Evolutionary conservation across 805 yeast genomes (phyloP).

Genomic region (Hermanozyma aechmeae): DNA sequence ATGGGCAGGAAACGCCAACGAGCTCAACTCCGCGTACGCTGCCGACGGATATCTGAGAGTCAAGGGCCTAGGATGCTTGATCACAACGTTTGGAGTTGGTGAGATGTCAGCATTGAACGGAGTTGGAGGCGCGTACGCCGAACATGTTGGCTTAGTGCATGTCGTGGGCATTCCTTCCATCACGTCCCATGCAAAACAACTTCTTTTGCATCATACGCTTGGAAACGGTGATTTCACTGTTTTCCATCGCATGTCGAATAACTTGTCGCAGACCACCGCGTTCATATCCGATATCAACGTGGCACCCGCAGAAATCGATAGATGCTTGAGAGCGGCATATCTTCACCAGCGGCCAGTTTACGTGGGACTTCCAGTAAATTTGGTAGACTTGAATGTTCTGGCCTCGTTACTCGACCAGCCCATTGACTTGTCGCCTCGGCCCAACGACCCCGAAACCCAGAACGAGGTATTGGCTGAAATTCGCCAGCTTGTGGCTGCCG

Average conservation of each 20-base stretch:
- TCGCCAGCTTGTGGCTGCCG: slow-evolving; percentile 41
- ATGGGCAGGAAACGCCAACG: slow-evolving; percentile 91
- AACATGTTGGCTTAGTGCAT: slow-evolving; percentile 9
- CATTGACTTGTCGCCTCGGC: slow-evolving; percentile 48
- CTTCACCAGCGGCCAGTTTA: slow-evolving; percentile 73
- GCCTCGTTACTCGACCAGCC: slow-evolving; percentile 51
- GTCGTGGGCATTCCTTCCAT: slow-evolving; percentile 9
- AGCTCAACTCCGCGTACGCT: slow-evolving; percentile 80
- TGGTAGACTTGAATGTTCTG: slow-evolving; percentile 58
- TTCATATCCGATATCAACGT: slow-evolving; percentile 52
- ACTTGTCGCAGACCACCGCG: slow-evolving; percentile 59
- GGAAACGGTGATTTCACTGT: slow-evolving; percentile 11
- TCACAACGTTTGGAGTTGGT: slow-evolving; percentile 79
- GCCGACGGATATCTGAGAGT: slow-evolving; percentile 85
- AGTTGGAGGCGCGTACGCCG: slow-evolving; percentile 10
- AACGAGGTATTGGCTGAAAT: slow-evolving; percentile 48
- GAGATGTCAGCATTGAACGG: slow-evolving; percentile 10
- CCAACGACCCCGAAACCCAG: slow-evolving; percentile 55
- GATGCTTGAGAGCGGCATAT: slow-evolving; percentile 64
- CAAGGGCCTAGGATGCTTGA: slow-evolving; percentile 63
- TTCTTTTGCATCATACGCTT: slow-evolving; percentile 10
- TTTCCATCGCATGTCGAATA: slow-evolving; percentile 64
- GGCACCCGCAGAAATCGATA: slow-evolving; percentile 67
- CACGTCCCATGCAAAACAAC: slow-evolving; percentile 7
- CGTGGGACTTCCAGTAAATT: slow-evolving; percentile 74